These are phyloP conservation scores for Collybia nuda DNA, from an alignment of 768 basidiomycete species.

Conservation along the genomic window DNA sequence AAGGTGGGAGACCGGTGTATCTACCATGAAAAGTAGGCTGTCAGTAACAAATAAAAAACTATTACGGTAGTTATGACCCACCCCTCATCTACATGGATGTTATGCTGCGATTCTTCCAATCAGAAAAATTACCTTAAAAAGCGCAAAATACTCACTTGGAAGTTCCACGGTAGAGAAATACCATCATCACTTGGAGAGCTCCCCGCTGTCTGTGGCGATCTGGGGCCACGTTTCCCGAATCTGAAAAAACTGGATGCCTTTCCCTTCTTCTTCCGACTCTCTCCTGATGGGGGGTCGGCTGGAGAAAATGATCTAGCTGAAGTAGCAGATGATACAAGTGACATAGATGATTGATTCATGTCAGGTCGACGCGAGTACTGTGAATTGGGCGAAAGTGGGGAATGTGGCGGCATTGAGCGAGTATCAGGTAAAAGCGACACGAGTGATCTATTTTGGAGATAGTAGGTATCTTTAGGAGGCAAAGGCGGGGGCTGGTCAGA, in stretches of 20 bases:
- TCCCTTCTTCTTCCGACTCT: conserved; percentile 25
- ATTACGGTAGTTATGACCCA: conserved; percentile 27
- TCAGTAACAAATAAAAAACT: not conserved
- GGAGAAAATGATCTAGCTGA: conserved; percentile 24
- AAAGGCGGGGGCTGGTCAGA: conserved; percentile 44
- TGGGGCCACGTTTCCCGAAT: conserved; percentile 36
- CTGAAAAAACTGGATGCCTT: conserved; percentile 42
- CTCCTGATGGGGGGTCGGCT: conserved; percentile 12
- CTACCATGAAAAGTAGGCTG: conserved; percentile 26
- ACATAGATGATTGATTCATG: conserved; percentile 31
- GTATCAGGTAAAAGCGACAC: conserved; percentile 47
- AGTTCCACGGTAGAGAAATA: conserved; percentile 74
- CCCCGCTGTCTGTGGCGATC: conserved; percentile 22
- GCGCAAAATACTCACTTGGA: conserved; percentile 49
- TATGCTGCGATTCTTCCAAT: conserved; percentile 46
- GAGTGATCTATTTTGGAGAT: conserved; percentile 46
- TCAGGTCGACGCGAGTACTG: conserved; percentile 30
- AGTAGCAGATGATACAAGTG: conserved; percentile 34
- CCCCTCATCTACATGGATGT: conserved; percentile 80
- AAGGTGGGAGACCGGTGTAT: conserved; percentile 67
- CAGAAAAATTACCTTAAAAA: too few relatives aligned
- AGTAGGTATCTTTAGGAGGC: conserved; percentile 65
- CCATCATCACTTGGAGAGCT: conserved; percentile 44
- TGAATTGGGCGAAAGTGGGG: conserved; percentile 21
- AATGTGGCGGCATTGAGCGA: conserved; percentile 30